A percentile compares a stretch with the other conserved stretches of the same genome.
Evolutionary conservation across 352 stramenopile species (phyloP).

Genomic region (Globisporangium megalacanthum): DNA sequence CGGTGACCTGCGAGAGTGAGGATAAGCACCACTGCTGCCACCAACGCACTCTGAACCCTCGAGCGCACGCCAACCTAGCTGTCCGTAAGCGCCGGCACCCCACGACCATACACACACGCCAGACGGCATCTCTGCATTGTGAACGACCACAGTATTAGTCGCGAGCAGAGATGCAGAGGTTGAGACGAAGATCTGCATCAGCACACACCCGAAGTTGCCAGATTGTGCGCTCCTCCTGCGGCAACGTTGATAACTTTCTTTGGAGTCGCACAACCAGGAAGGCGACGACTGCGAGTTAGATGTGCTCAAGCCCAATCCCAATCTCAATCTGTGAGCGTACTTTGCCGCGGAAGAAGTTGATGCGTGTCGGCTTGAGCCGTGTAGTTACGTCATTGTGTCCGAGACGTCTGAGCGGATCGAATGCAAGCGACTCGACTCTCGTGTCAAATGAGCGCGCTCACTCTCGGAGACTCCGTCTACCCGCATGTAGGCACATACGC

Average conservation of each 20-base stretch:
- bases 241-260: constrained; percentile 69
- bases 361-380: constrained; percentile 53
- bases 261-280: background rate
- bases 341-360: constrained; percentile 63
- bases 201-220: constrained; percentile 51
- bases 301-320: no score
- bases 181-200: background rate
- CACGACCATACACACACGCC: constrained; percentile 71
- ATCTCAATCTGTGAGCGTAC: constrained; percentile 16
- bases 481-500: background rate
- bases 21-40: background rate
- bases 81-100: constrained; percentile 52
- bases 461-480: background rate
- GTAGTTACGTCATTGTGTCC: constrained; percentile 55
- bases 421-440: background rate
- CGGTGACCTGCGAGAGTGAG: constrained; percentile 35
- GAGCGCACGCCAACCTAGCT: constrained; percentile 37
- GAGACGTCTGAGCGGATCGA: constrained; percentile 31
- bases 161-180: background rate
- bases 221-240: constrained; percentile 55
- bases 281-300: background rate
- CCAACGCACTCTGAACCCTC: background rate
- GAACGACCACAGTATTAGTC: background rate
- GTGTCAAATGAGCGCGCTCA: background rate
- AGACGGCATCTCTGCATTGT: constrained; percentile 36